Conservation (phyloP, 2,329 filamentous ascomycete species). For the Alternaria brassicae region DNA sequence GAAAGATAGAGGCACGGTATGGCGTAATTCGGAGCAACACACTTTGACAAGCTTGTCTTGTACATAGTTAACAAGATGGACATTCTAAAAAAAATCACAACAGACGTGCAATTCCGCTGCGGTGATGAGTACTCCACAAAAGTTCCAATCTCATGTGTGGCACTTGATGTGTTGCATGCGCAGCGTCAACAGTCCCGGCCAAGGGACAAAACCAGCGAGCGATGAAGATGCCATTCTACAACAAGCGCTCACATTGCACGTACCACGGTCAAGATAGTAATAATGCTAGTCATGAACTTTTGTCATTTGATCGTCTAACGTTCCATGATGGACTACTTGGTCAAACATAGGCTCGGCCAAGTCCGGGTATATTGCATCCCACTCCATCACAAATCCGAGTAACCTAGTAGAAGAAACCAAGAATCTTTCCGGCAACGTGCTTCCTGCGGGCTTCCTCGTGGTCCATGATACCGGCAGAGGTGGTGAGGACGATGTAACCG, state of each 20-base stretch:
- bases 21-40: slow-evolving; percentile 5
- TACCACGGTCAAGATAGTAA: background rate
- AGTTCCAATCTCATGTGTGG: background rate
- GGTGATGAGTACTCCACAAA: background rate
- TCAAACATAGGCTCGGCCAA: slow-evolving; percentile 35
- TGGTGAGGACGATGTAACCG: slow-evolving; percentile 98
- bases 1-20: slow-evolving; percentile 3
- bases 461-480: slow-evolving; percentile 99
- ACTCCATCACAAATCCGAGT: slow-evolving; percentile 26
- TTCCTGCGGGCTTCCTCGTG: slow-evolving; percentile 99
- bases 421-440: slow-evolving; percentile 99
- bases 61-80: slow-evolving; percentile 21
- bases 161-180: too few species aligned
- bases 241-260: background rate
- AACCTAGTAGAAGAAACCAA: slow-evolving; percentile 97
- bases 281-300: slow-evolving; percentile 28
- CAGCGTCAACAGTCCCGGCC: too few species aligned
- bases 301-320: slow-evolving; percentile 42
- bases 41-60: slow-evolving; percentile 1
- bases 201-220: background rate
- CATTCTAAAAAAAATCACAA: background rate
- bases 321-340: slow-evolving; percentile 38
- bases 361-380: slow-evolving; percentile 42
- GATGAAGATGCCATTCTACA: background rate
- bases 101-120: background rate